phyloP scores from a whole-genome alignment of 2,329 filamentous ascomycete genomes.

The Aspergillus hiratsukae region DNA sequence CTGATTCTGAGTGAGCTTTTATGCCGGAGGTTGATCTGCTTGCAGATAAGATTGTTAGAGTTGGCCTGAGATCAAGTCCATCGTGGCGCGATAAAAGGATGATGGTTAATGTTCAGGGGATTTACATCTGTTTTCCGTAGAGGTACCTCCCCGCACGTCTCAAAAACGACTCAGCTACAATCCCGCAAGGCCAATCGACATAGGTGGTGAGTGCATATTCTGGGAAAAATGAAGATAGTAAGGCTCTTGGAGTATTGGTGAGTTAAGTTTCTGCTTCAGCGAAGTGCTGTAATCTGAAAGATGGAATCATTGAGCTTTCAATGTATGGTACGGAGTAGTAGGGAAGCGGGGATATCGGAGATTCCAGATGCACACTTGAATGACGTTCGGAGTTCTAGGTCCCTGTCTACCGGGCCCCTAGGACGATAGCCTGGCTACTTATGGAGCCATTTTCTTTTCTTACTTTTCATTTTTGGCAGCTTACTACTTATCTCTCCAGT shows the following conservation, averaged over 20 bases:
- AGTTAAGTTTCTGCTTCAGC: background rate
- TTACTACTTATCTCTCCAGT: background rate
- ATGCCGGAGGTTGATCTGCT: background rate
- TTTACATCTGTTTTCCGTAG: background rate
- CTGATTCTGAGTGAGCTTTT: background rate
- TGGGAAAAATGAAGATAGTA: background rate
- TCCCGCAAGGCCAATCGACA: background rate
- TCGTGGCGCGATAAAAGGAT: background rate
- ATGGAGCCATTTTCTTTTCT: background rate
- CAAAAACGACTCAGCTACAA: background rate
- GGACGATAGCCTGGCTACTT: background rate
- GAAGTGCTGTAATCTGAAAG: background rate
- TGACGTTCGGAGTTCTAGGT: background rate
- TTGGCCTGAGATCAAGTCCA: background rate
- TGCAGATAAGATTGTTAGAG: background rate
- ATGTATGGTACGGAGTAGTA: background rate
- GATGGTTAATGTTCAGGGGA: background rate
- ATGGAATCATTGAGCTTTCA: background rate
- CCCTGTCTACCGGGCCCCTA: background rate
- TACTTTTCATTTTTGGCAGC: background rate
- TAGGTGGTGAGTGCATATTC: background rate
- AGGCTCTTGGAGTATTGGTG: background rate
- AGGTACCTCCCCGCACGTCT: background rate
- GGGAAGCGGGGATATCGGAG: background rate
- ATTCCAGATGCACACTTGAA: background rate